Conservation (phyloP, 2,329 filamentous ascomycete genomes). For the Cryphonectria naterciae region DNA sequence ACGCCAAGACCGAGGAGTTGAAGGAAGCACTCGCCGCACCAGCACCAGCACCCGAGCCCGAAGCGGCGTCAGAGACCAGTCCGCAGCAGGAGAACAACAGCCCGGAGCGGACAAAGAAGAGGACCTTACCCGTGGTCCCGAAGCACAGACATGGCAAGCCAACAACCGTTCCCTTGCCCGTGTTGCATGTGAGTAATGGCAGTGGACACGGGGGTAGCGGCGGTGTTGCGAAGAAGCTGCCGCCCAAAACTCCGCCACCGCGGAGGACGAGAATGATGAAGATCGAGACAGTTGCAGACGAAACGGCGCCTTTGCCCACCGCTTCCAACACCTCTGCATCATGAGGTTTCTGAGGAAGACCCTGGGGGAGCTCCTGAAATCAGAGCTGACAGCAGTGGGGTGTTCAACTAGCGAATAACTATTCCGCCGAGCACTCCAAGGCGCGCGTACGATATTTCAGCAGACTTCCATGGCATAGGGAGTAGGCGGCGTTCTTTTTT, state of each 20-base stretch:
- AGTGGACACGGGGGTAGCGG: neutral
- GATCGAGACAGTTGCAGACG: slow-evolving; percentile 21
- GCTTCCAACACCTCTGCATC: slow-evolving; percentile 12
- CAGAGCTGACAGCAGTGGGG: neutral
- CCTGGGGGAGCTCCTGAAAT: neutral
- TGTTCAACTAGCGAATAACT: neutral
- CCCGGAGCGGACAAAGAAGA: slow-evolving; percentile 48
- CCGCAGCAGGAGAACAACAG: slow-evolving; percentile 13
- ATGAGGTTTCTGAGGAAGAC: neutral
- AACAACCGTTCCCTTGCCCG: slow-evolving; percentile 32
- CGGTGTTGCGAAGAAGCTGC: slow-evolving; percentile 22
- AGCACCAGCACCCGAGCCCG: slow-evolving; percentile 31
- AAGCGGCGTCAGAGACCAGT: neutral
- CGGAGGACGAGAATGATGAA: slow-evolving; percentile 26
- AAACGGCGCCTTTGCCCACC: slow-evolving; percentile 16
- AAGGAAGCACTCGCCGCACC: slow-evolving; percentile 27
- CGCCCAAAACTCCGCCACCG: slow-evolving; percentile 29
- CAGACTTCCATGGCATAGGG: slow-evolving; percentile 10
- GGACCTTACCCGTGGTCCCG: slow-evolving; percentile 58
- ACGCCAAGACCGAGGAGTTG: slow-evolving; percentile 34
- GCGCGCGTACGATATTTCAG: neutral
- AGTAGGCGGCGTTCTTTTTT: slow-evolving; percentile 1
- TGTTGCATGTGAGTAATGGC: slow-evolving; percentile 17
- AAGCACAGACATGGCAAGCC: slow-evolving; percentile 60
- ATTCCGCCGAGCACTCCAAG: neutral